Conservation (phyloP, 75 land plant genomes). For the Pinus tabuliformis region DNA sequence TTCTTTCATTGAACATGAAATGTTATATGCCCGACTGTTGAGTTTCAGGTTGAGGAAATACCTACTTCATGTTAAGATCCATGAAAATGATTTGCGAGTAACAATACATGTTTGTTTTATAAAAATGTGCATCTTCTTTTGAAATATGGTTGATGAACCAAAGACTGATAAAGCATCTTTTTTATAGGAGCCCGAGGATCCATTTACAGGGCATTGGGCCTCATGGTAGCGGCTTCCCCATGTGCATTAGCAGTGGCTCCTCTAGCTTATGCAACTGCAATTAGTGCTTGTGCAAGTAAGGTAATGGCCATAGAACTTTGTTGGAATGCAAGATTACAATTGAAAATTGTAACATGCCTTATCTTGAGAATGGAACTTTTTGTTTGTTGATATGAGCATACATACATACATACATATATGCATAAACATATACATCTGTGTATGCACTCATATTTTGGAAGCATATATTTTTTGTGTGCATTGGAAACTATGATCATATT, state of each 20-base stretch:
- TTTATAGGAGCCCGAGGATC: conserved; percentile 85
- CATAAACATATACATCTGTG: neutral
- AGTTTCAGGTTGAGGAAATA: neutral
- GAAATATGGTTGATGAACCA: neutral
- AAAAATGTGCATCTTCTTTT: neutral
- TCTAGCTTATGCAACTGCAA: conserved; percentile 93
- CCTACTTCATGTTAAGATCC: neutral
- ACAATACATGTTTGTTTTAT: neutral
- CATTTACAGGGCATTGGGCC: conserved; percentile 88
- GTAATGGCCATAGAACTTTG: conserved; percentile 23
- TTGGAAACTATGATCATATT: neutral
- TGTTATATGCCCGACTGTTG: neutral
- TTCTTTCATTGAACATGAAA: neutral
- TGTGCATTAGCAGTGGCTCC: conserved; percentile 99
- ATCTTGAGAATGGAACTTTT: neutral
- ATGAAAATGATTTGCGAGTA: neutral
- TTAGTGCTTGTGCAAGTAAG: conserved; percentile 97
- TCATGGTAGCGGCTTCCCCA: conserved; percentile 99
- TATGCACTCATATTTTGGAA: too few species aligned
- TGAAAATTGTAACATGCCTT: neutral
- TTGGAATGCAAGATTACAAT: neutral
- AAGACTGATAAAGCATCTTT: neutral
- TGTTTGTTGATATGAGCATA: neutral
- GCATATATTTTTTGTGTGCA: neutral
- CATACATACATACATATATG: neutral